A percentile compares a stretch with the other conserved stretches of the same genome.
phyloP scores from a whole-genome alignment of 306 rosid genomes.

The Fagus sylvatica region DNA sequence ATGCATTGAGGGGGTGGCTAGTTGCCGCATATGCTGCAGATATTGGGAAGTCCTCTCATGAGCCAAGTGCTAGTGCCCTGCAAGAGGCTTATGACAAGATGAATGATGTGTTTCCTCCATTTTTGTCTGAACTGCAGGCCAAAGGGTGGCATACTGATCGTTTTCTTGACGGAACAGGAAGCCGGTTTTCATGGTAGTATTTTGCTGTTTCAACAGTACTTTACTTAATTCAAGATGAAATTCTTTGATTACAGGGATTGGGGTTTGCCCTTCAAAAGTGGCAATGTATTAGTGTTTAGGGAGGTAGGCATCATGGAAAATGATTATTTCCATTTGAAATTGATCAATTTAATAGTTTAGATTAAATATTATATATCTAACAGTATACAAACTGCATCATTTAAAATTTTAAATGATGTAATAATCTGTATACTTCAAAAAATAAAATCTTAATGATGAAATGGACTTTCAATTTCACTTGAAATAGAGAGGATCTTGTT shows the following conservation, averaged over 20 bases:
- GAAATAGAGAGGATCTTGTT: no score
- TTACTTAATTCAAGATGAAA: slow-evolving; percentile 7
- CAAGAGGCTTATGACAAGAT: slow-evolving; percentile 71
- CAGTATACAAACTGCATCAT: no score
- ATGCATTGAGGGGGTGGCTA: slow-evolving; percentile 93
- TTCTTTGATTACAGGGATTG: background rate
- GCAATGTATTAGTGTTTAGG: background rate
- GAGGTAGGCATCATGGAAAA: background rate
- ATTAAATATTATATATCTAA: no score
- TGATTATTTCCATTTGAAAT: no score
- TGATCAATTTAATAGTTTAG: no score
- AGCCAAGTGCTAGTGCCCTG: slow-evolving; percentile 39
- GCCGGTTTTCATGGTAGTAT: slow-evolving; percentile 58
- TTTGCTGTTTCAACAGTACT: slow-evolving; percentile 2
- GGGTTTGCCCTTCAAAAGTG: background rate
- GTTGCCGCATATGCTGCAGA: slow-evolving; percentile 78
- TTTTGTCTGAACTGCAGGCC: slow-evolving; percentile 65
- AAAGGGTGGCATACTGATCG: slow-evolving; percentile 98
- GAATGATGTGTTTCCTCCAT: slow-evolving; percentile 58
- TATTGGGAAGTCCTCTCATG: slow-evolving; percentile 39
- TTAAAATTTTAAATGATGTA: no score
- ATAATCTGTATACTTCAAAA: no score
- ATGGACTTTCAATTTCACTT: no score
- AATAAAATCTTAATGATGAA: no score
- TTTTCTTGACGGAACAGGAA: slow-evolving; percentile 81